Evolutionary conservation across 169 alveolate species (phyloP).

Genomic region (Eimeria nieschulzi): DNA sequence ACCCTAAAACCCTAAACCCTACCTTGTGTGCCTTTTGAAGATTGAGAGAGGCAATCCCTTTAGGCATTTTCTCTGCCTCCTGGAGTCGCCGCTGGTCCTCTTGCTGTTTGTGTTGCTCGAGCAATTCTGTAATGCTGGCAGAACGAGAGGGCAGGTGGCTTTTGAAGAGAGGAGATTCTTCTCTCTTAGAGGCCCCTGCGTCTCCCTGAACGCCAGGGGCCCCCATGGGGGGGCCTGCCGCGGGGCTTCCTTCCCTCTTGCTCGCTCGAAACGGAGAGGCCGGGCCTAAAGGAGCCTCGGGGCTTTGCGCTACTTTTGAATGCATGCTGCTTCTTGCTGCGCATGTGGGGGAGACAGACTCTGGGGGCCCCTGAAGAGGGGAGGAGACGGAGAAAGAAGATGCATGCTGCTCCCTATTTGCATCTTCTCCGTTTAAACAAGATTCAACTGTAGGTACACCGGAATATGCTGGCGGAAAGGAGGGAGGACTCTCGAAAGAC

Average conservation of each 20-base stretch:
- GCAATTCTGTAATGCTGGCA: slow-evolving; percentile 17
- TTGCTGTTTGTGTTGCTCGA: background rate
- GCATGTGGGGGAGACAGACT: too few species aligned
- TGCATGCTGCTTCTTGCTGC: too few species aligned
- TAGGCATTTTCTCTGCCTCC: background rate
- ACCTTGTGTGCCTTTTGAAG: slow-evolving; percentile 42
- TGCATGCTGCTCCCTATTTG: background rate
- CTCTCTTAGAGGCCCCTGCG: too few species aligned
- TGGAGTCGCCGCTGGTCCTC: slow-evolving; percentile 15
- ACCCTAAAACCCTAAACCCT: background rate
- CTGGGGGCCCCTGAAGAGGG: background rate
- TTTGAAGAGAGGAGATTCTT: too few species aligned
- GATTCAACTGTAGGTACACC: slow-evolving; percentile 28
- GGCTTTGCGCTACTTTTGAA: too few species aligned
- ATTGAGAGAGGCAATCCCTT: too few species aligned
- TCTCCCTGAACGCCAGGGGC: too few species aligned
- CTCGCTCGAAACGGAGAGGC: too few species aligned
- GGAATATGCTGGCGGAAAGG: slow-evolving; percentile 24
- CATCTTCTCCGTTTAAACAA: background rate
- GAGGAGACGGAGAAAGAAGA: background rate
- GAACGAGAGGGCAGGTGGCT: slow-evolving; percentile 35
- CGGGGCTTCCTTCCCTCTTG: too few species aligned
- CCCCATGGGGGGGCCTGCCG: too few species aligned
- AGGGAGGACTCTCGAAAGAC: too few species aligned
- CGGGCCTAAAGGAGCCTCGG: too few species aligned